Base-by-base conservation (phyloP, 2,329 filamentous ascomycete species). In the Fusarium pininemorale region DNA sequence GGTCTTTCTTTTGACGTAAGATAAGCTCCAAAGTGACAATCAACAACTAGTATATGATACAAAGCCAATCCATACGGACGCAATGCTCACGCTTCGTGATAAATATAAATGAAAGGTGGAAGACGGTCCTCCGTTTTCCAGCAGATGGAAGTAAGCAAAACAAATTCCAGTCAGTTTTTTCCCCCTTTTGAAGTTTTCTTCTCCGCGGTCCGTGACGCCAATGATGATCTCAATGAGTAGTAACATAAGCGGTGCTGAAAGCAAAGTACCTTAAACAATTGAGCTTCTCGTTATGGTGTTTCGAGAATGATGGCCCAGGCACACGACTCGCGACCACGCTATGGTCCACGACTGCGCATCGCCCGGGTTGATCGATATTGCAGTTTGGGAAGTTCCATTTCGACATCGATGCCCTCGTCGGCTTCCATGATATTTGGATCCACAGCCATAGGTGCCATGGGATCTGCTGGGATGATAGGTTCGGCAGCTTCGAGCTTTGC, bases 341-440 rank as follows among this genome's bases (percentile, higher is more conserved):
- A 78, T 69, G 74, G 75, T 70, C 57, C 74, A 59, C 80, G 79
- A 56, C 72, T 80, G 47, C 82, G 80, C 82, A 84, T 83, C 32
- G 76, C 75, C 69, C 84, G 79, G 22, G 85, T 85, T 39, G 85
- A 85, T 67, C 82, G 83, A 71, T 83, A 87, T 45, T 83, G 79
- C 63, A 87, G 68, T 69, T 81, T 83, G 3, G 84, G 84, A 7
- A 80, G 63, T 41, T 79, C 79, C 59, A 82, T 82, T 54, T 83
- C 81, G 13, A 83, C 78, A 45, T 84, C 83, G 22, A 85, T 78
- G 22, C 82, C 82, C 69, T 87, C 85, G 44, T 87, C 85, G 3
- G 83, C 82, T 38, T 85, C 84, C 26, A 79, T 77, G 42, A 78
- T 75, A 51, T 78, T 62, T 16, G 78, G 70, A 63, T 83, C 82